phyloP scores from a whole-genome alignment of 169 alveolate genomes.

The Theileria parva region DNA sequence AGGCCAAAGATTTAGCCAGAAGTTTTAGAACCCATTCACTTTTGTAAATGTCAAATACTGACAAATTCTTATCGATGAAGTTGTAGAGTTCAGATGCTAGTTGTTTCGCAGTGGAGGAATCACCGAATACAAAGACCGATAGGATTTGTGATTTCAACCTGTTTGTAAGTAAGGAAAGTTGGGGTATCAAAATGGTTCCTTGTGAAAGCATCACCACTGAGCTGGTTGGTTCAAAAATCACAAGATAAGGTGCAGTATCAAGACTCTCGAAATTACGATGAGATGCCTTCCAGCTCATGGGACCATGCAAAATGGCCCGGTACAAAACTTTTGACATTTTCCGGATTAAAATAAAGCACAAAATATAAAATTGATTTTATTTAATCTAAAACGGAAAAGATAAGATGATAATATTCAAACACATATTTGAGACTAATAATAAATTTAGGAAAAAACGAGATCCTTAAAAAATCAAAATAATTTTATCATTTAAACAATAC shows the following conservation, averaged over 20 bases:
- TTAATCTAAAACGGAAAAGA: neutral
- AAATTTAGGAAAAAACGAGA: neutral
- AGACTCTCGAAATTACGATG: neutral
- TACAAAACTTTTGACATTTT: slow-evolving; percentile 22
- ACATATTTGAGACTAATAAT: neutral
- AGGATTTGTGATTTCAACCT: slow-evolving; percentile 33
- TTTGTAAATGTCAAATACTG: slow-evolving; percentile 37
- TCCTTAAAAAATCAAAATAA: neutral
- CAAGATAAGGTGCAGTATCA: slow-evolving; percentile 45
- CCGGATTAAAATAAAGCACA: neutral
- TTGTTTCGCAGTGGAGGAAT: slow-evolving; percentile 29
- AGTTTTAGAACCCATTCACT: slow-evolving; percentile 29
- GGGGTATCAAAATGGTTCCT: slow-evolving; percentile 39
- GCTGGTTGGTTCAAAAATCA: slow-evolving; percentile 53
- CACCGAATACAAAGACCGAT: slow-evolving; percentile 43
- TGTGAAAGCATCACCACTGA: slow-evolving; percentile 35
- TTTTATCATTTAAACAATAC: neutral
- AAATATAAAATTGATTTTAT: neutral
- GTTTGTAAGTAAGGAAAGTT: slow-evolving; percentile 16
- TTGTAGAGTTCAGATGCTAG: slow-evolving; percentile 37
- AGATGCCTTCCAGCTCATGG: slow-evolving; percentile 57
- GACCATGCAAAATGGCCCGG: slow-evolving; percentile 65
- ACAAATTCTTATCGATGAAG: slow-evolving; percentile 20
- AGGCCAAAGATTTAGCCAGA: slow-evolving; percentile 31
- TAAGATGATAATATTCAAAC: neutral